These are phyloP conservation scores for Aspergillus bombycis DNA, from an alignment of 2,329 filamentous ascomycete species.

Conservation along the genomic window DNA sequence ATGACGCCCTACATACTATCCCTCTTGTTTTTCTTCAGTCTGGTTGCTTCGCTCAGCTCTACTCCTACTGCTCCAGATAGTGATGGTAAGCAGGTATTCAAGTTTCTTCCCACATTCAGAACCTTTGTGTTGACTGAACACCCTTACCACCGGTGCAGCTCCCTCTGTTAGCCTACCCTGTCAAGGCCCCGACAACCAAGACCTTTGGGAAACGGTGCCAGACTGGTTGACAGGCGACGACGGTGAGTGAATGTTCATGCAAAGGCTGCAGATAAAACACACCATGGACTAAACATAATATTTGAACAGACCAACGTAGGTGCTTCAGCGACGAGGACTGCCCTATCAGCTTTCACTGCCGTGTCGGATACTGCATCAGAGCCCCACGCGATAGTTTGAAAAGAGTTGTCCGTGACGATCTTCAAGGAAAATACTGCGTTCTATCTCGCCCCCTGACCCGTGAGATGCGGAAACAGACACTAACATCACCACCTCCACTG, in stretches of 20 bases:
- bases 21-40: background rate
- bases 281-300: background rate
- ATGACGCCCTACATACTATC: background rate
- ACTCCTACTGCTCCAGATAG: background rate
- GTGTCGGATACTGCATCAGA: background rate
- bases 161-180: background rate
- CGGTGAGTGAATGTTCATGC: background rate
- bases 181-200: background rate
- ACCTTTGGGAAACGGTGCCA: background rate
- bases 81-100: background rate
- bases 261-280: background rate
- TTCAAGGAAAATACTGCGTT: background rate
- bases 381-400: background rate
- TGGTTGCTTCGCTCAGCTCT: background rate
- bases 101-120: background rate
- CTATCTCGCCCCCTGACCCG: background rate
- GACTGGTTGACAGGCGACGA: background rate
- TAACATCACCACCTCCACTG: background rate
- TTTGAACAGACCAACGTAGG: background rate
- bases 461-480: background rate
- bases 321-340: background rate
- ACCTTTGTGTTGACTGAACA: background rate
- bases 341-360: background rate
- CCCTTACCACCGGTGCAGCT: background rate
- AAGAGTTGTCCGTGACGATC: background rate